Conservation (phyloP, 2,329 filamentous ascomycete genomes). For the Sporothrix brunneoviolacea region DNA sequence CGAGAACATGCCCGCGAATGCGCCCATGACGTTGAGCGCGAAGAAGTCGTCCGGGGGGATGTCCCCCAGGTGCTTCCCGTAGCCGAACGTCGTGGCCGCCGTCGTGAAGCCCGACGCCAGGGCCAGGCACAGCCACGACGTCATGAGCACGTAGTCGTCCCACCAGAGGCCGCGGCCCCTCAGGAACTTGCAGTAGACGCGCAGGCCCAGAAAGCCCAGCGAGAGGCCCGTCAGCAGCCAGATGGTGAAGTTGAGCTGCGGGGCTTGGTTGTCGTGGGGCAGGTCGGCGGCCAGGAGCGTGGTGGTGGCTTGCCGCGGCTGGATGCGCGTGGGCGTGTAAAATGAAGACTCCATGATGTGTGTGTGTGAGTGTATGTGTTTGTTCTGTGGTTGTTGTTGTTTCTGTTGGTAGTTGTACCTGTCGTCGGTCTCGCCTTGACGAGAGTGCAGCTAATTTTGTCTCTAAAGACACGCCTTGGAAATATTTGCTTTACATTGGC, state of each 20-base stretch:
- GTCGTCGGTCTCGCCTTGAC: no score
- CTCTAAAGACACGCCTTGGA: no score
- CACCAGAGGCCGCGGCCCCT: constrained; percentile 24
- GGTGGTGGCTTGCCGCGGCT: not conserved
- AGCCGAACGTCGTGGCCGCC: constrained; percentile 7
- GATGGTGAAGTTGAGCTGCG: constrained; percentile 11
- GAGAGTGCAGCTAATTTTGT: no score
- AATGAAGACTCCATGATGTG: no score
- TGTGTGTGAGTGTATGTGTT: no score
- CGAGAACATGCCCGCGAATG: constrained; percentile 22
- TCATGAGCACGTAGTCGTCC: constrained; percentile 24
- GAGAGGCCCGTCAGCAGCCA: constrained; percentile 19
- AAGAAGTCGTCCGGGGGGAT: constrained; percentile 15
- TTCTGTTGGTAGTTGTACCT: no score
- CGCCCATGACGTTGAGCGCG: no score
- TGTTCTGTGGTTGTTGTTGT: no score
- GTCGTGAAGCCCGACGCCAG: constrained; percentile 6
- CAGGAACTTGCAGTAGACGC: constrained; percentile 25
- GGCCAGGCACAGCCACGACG: constrained; percentile 21
- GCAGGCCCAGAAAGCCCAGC: constrained; percentile 20
- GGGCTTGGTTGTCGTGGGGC: constrained; percentile 18
- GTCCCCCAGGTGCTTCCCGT: constrained; percentile 1
- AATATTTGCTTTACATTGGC: no score
- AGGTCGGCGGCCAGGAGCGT: not conserved
- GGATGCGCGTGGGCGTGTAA: not conserved